Percentiles rank a stretch among this genome's conserved stretches.
Evolutionary conservation across 2,329 filamentous ascomycete genomes (phyloP).

Genomic region (Fusarium goolgardi): DNA sequence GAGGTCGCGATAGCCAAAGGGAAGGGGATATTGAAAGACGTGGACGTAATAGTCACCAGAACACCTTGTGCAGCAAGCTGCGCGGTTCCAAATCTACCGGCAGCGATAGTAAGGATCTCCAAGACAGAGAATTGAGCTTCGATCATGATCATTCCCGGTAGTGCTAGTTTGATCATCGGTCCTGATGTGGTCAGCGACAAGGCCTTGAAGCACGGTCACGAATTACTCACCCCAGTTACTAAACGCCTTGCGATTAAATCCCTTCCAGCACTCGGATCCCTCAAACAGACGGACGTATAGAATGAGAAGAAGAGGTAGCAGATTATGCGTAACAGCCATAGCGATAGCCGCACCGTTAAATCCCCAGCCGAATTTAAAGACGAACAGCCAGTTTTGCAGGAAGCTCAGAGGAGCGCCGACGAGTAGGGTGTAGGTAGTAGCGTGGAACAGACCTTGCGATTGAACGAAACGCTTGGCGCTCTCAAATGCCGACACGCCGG

Average conservation of each 20-base stretch:
- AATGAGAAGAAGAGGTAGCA: slow-evolving; percentile 78
- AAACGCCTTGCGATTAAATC: slow-evolving; percentile 74
- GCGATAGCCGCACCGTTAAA: slow-evolving; percentile 84
- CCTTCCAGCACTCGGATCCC: slow-evolving; percentile 82
- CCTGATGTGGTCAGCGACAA: slow-evolving; percentile 48
- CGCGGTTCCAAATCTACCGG: slow-evolving; percentile 79
- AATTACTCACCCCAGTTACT: slow-evolving; percentile 69
- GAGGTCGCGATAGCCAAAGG: slow-evolving; percentile 87
- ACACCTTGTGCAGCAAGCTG: slow-evolving; percentile 88
- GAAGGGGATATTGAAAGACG: slow-evolving; percentile 91
- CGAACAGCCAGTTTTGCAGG: slow-evolving; percentile 78
- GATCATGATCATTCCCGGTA: slow-evolving; percentile 91
- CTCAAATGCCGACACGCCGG: slow-evolving; percentile 80
- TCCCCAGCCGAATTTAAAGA: slow-evolving; percentile 73
- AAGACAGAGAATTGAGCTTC: slow-evolving; percentile 91
- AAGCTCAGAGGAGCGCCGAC: slow-evolving; percentile 79
- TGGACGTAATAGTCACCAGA: slow-evolving; percentile 77
- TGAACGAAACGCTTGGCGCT: slow-evolving; percentile 81
- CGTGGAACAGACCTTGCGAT: slow-evolving; percentile 81
- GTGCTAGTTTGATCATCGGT: slow-evolving; percentile 80
- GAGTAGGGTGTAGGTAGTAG: slow-evolving; percentile 78
- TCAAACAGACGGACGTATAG: slow-evolving; percentile 78
- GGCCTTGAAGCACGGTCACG: rapidly evolving
- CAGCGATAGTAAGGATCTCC: slow-evolving; percentile 83
- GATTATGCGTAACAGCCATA: slow-evolving; percentile 78